A percentile compares a stretch with the other conserved stretches of the same genome.
phyloP scores from a whole-genome alignment of 441 rosid genomes.

The Erodium chrysanthum region DNA sequence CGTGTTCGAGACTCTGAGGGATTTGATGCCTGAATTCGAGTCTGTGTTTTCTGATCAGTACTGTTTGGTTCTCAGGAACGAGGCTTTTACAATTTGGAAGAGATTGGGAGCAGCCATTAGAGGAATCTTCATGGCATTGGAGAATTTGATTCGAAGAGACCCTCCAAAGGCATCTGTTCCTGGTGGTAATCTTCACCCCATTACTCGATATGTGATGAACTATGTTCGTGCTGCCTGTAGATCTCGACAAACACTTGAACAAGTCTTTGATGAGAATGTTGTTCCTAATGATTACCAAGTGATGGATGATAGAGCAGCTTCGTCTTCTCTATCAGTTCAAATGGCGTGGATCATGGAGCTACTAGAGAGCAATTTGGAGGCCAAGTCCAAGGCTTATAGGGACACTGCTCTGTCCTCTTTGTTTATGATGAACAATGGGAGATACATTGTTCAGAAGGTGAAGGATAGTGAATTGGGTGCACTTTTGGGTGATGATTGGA shows the following conservation, averaged over 20 bases:
- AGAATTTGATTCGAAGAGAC: constrained; percentile 75
- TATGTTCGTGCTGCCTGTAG: constrained; percentile 75
- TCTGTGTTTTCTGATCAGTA: constrained; percentile 60
- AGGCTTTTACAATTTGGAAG: constrained; percentile 64
- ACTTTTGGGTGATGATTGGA: constrained; percentile 81
- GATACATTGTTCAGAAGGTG: constrained; percentile 75
- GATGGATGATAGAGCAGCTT: constrained; percentile 19
- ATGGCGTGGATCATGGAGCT: constrained; percentile 85
- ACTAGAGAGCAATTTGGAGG: constrained; percentile 77
- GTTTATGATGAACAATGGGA: constrained; percentile 80
- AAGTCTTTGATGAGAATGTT: constrained; percentile 57
- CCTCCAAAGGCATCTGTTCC: constrained; percentile 74
- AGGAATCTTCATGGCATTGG: constrained; percentile 87
- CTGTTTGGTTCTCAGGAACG: constrained; percentile 61
- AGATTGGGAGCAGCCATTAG: constrained; percentile 65
- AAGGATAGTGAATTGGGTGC: constrained; percentile 58
- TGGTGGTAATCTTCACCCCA: constrained; percentile 74
- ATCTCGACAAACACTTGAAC: constrained; percentile 63
- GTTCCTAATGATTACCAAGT: constrained; percentile 31
- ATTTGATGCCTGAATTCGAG: constrained; percentile 72
- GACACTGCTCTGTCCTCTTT: constrained; percentile 51
- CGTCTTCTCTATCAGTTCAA: constrained; percentile 56
- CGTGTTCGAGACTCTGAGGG: constrained; percentile 70
- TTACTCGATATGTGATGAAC: constrained; percentile 89
- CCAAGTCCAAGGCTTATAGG: constrained; percentile 63